Conservation (phyloP, 2,329 filamentous ascomycete genomes). For the Lachnellula hyalina region DNA sequence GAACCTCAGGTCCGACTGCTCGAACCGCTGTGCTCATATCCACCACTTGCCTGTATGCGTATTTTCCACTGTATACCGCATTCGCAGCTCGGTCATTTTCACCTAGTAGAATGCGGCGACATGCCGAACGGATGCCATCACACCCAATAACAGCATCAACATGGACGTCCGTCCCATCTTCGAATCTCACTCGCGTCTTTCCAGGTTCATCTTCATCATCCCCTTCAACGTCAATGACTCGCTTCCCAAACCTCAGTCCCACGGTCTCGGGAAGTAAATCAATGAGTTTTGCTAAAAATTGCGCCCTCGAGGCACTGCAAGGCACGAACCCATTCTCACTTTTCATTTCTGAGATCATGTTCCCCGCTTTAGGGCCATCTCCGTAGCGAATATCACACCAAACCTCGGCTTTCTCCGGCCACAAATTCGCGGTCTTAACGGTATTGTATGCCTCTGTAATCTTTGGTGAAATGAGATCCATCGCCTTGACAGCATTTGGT, state of each 20-base stretch:
- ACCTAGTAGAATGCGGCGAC: slow-evolving; percentile 47
- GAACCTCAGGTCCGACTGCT: slow-evolving; percentile 42
- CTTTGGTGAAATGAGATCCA: slow-evolving; percentile 46
- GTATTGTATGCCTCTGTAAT: slow-evolving; percentile 39
- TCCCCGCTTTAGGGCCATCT: slow-evolving; percentile 22
- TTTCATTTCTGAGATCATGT: slow-evolving; percentile 24
- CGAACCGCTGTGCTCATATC: slow-evolving; percentile 48
- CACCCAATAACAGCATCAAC: slow-evolving; percentile 50
- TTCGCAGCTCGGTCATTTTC: slow-evolving; percentile 38
- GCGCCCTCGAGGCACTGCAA: slow-evolving; percentile 32
- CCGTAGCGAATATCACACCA: slow-evolving; percentile 38
- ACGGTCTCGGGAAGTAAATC: slow-evolving; percentile 32
- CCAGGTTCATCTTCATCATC: slow-evolving; percentile 15
- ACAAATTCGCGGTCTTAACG: slow-evolving; percentile 22
- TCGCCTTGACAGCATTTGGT: slow-evolving; percentile 49
- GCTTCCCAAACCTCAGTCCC: slow-evolving; percentile 28
- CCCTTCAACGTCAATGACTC: slow-evolving; percentile 24
- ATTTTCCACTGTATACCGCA: slow-evolving; percentile 50
- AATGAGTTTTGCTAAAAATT: slow-evolving; percentile 38
- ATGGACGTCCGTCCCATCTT: slow-evolving; percentile 37
- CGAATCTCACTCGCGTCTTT: slow-evolving; percentile 33
- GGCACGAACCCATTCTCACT: slow-evolving; percentile 24
- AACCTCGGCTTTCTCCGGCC: slow-evolving; percentile 30
- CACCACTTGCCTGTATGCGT: slow-evolving; percentile 55
- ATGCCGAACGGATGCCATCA: slow-evolving; percentile 56